A percentile compares a stretch with the other conserved stretches of the same genome.
These are phyloP conservation scores for Colletotrichum sp. DNA, from an alignment of 2,329 filamentous ascomycete species.

Conservation along the genomic window DNA sequence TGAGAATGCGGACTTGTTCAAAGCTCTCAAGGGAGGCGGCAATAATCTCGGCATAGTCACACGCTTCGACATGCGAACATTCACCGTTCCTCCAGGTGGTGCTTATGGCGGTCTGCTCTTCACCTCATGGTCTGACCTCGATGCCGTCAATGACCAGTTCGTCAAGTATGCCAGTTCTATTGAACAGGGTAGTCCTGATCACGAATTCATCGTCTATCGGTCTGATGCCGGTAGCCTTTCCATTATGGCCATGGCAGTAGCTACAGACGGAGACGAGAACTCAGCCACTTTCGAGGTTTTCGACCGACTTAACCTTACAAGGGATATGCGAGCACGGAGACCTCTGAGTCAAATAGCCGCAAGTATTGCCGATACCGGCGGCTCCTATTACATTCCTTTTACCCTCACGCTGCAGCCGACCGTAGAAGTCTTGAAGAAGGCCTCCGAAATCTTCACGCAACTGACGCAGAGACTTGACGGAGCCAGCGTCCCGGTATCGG, in stretches of 20 bases:
- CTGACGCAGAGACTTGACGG: background rate
- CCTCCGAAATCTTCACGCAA: background rate
- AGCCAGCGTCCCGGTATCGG: background rate
- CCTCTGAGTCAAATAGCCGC: background rate
- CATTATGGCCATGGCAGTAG: background rate
- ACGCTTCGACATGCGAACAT: constrained; percentile 30
- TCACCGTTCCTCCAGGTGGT: background rate
- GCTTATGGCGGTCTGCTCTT: constrained; percentile 4
- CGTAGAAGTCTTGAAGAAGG: background rate
- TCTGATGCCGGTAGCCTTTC: background rate
- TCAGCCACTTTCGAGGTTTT: background rate
- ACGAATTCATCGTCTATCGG: background rate
- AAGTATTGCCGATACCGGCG: constrained; percentile 4
- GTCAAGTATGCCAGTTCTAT: background rate
- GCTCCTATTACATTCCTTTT: constrained; percentile 1
- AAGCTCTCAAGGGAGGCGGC: constrained; percentile 52
- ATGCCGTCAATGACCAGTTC: background rate
- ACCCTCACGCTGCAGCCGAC: background rate
- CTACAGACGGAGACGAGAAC: constrained; percentile 2
- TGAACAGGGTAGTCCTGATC: background rate
- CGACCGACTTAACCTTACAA: background rate
- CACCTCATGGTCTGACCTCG: background rate
- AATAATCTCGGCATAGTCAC: constrained; percentile 51
- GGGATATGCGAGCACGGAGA: background rate
- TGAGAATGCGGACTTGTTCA: constrained; percentile 47